A percentile compares a stretch with the other conserved stretches of the same genome.
These are phyloP conservation scores for Eucalyptus regnans DNA, from an alignment of 345 rosid species.

Conservation along the genomic window DNA sequence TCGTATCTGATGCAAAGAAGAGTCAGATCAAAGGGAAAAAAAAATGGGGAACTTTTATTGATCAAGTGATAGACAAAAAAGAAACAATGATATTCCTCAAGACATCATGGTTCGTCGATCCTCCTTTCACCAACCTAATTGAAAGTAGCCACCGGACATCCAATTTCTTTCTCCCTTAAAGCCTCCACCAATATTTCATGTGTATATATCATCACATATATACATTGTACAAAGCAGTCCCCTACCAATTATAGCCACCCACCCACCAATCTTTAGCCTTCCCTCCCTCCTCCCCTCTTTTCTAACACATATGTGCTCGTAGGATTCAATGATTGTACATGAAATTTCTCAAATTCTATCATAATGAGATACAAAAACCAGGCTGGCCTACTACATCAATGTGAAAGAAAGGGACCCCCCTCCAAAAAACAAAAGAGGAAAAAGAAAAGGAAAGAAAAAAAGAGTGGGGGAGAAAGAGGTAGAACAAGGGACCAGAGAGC, in stretches of 20 bases:
- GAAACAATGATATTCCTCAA: conserved; percentile 20
- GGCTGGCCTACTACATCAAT: conserved; percentile 26
- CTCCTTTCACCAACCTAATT: conserved; percentile 29
- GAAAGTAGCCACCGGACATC: conserved; percentile 34
- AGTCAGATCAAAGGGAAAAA: neutral
- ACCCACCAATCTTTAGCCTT: neutral
- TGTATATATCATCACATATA: conserved; percentile 45
- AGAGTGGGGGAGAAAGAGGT: neutral
- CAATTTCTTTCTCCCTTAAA: conserved; percentile 18
- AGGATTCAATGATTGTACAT: conserved; percentile 27
- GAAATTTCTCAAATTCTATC: neutral
- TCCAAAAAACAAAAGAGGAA: neutral
- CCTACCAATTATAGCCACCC: conserved; percentile 21
- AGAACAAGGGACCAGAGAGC: conserved; percentile 28
- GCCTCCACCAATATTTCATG: conserved; percentile 16
- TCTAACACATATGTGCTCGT: conserved; percentile 2
- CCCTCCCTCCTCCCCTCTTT: conserved; percentile 3
- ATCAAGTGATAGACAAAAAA: conserved; percentile 21
- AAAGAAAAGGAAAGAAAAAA: neutral
- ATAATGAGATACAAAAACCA: conserved; percentile 25
- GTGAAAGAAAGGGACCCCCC: neutral
- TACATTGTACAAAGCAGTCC: conserved; percentile 29
- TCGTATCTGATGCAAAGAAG: neutral
- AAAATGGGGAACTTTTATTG: conserved; percentile 32
- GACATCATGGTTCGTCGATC: conserved; percentile 29